Conservation (phyloP, 1,284 basidiomycete genomes). For the Wolfiporia cocos region DNA sequence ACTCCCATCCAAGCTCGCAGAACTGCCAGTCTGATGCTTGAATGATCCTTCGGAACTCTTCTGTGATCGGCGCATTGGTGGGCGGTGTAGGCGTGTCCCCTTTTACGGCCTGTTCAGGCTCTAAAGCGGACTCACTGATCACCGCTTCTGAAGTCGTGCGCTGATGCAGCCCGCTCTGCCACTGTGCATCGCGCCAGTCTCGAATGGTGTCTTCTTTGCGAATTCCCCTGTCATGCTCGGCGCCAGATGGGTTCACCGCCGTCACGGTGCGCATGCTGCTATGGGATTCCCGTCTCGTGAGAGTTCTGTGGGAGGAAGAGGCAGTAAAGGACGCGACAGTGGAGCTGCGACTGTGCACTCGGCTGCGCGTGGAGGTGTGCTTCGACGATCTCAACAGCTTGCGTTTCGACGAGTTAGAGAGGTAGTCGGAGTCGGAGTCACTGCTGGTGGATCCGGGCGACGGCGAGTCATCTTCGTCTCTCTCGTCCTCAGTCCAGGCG, state of each 20-base stretch:
- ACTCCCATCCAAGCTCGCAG: slow-evolving; percentile 48
- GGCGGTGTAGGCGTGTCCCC: slow-evolving; percentile 4
- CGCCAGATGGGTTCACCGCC: slow-evolving; percentile 33
- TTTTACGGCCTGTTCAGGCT: slow-evolving; percentile 2
- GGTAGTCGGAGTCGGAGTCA: slow-evolving; percentile 31
- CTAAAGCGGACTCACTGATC: slow-evolving; percentile 1
- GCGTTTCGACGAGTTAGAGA: slow-evolving; percentile 11
- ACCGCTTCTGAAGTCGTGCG: not conserved
- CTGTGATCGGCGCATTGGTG: slow-evolving; percentile 8
- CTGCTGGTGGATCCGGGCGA: slow-evolving; percentile 43
- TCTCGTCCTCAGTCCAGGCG: slow-evolving; percentile 43
- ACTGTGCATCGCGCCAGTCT: too few species aligned
- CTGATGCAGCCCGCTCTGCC: not conserved
- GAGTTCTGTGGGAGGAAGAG: slow-evolving; percentile 15
- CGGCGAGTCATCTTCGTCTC: slow-evolving; percentile 36
- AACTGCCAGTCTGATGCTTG: slow-evolving; percentile 45
- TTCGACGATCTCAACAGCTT: not conserved
- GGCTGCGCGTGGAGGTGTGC: slow-evolving; percentile 12
- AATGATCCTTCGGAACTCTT: slow-evolving; percentile 31
- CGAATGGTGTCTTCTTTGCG: slow-evolving; percentile 11
- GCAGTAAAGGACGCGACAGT: slow-evolving; percentile 52
- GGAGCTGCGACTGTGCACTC: slow-evolving; percentile 48
- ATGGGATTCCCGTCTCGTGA: slow-evolving; percentile 44
- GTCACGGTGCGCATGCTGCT: slow-evolving; percentile 69
- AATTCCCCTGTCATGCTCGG: slow-evolving; percentile 18